phyloP scores from a whole-genome alignment of 1,284 basidiomycete genomes.

The Sanghuangporus weigelae region DNA sequence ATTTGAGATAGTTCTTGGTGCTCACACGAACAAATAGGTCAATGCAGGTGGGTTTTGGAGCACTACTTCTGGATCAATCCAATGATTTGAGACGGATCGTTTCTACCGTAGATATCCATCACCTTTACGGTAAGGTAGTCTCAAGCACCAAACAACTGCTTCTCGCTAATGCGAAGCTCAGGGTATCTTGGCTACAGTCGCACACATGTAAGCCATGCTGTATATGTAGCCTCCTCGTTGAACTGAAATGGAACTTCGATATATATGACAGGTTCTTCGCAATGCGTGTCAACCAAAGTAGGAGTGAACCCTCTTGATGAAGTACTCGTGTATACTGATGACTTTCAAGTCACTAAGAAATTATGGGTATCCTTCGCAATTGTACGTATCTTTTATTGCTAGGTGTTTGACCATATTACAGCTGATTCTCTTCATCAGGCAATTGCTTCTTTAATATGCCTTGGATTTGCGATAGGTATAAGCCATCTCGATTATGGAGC shows the following conservation, averaged over 20 bases:
- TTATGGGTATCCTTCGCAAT: conserved; percentile 2
- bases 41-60: not conserved
- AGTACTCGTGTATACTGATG: not conserved
- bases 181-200: conserved; percentile 5
- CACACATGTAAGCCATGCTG: not conserved
- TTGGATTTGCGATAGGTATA: conserved; percentile 3
- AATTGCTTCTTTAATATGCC: not conserved
- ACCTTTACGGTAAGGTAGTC: conserved; percentile 5
- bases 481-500: too few species aligned
- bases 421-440: not conserved
- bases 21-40: not conserved
- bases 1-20: too few species aligned
- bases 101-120: conserved; percentile 7
- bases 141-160: not conserved
- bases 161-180: not conserved
- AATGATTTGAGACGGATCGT: not conserved
- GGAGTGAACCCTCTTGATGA: not conserved
- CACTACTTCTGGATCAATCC: not conserved
- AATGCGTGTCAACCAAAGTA: conserved; percentile 1
- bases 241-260: not conserved
- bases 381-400: not conserved
- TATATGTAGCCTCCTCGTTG: not conserved
- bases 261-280: conserved; percentile 6
- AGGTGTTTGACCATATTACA: not conserved
- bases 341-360: not conserved